A percentile compares a stretch with the other conserved stretches of the same genome.
These are phyloP conservation scores for Gnomoniopsis smithogilvyi DNA, from an alignment of 2,329 filamentous ascomycete species.

Conservation along the genomic window DNA sequence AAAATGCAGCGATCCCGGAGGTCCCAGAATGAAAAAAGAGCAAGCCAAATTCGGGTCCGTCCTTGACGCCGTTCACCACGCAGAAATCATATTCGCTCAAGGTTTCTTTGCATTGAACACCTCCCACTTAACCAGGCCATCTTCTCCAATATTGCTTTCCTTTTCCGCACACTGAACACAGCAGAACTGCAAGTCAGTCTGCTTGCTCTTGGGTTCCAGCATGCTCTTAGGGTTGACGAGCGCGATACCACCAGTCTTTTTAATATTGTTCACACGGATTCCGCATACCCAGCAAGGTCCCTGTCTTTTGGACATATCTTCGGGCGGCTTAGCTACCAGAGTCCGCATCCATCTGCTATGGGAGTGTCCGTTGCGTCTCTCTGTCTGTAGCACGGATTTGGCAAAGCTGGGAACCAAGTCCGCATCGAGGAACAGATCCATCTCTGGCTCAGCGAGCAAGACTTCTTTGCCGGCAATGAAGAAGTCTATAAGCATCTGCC, in stretches of 20 bases:
- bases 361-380: neutral
- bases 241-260: neutral
- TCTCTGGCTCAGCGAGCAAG: neutral
- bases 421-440: neutral
- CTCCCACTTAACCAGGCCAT: neutral
- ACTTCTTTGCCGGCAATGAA: neutral
- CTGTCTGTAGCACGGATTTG: neutral
- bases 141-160: neutral
- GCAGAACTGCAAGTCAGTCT: neutral
- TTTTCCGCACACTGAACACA: conserved; percentile 2
- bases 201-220: neutral
- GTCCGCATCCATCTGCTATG: conserved; percentile 4
- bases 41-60: neutral
- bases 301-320: neutral
- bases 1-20: no score
- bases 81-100: no score
- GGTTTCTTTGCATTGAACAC: neutral
- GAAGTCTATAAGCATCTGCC: conserved; percentile 10
- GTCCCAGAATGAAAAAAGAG: no score
- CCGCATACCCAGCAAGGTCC: neutral
- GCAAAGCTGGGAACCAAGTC: neutral
- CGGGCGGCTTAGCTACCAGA: neutral
- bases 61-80: no score
- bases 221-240: neutral
- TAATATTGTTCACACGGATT: neutral